Percentiles rank a stretch among this genome's conserved stretches.
These are phyloP conservation scores for Podospora bellae-mahoneyi DNA, from an alignment of 495 filamentous ascomycete species.

Conservation along the genomic window DNA sequence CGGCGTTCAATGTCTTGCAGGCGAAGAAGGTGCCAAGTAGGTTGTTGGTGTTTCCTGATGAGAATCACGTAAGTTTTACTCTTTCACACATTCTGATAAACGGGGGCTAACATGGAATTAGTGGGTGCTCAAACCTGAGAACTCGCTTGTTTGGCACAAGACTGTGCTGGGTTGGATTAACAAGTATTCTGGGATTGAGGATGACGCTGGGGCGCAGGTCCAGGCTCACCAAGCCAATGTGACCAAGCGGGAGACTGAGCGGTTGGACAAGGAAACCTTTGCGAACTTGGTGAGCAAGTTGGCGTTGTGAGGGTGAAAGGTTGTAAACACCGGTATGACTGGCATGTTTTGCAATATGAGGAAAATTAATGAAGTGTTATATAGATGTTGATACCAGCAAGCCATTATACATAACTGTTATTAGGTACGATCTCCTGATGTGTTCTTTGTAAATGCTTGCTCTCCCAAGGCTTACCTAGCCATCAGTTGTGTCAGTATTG, in stretches of 20 bases:
- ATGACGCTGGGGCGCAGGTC: slow-evolving; percentile 5
- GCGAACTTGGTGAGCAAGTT: background rate
- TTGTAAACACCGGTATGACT: background rate
- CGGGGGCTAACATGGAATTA: slow-evolving; percentile 34
- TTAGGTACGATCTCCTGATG: too few species aligned
- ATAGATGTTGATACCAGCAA: too few species aligned
- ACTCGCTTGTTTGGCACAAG: slow-evolving; percentile 85
- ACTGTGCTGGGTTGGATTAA: slow-evolving; percentile 89
- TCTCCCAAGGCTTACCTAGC: too few species aligned
- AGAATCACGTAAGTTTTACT: slow-evolving; percentile 54
- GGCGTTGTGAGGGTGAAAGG: background rate
- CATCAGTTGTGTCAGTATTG: too few species aligned
- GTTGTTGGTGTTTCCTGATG: slow-evolving; percentile 81
- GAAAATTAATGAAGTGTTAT: too few species aligned
- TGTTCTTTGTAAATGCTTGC: too few species aligned
- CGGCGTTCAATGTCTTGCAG: slow-evolving; percentile 88
- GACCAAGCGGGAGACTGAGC: background rate
- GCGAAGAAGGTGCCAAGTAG: slow-evolving; percentile 64
- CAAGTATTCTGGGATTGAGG: slow-evolving; percentile 62
- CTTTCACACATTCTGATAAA: background rate
- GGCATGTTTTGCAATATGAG: background rate
- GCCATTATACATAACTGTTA: too few species aligned
- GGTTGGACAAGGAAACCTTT: background rate
- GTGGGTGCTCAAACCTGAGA: slow-evolving; percentile 92
- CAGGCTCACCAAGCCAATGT: background rate